Base-by-base conservation (phyloP, 2,329 filamentous ascomycete species). In the Paracorniculantispora psalliotae region DNA sequence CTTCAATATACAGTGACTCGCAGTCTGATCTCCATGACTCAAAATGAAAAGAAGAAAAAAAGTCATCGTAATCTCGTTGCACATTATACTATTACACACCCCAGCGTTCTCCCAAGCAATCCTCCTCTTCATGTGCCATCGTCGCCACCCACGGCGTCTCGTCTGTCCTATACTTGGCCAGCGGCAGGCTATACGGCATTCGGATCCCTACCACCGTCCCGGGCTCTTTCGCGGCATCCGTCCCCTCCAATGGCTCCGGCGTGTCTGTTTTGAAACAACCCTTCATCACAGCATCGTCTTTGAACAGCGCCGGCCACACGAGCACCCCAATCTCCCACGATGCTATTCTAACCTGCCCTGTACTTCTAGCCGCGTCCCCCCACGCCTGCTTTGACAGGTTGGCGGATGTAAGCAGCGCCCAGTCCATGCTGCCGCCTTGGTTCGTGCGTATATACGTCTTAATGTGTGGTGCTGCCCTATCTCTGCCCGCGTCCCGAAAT, bases 301-400 rank as follows among this genome's bases (percentile, higher is more conserved):
- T 72, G 30, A 82, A 77, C 19, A 87, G 68, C 8, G 73, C 83
- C 0, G 92, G 91, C 90, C 91, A 96, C 0, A 96, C 81, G 49
- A 96, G 69, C 1, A 96, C 90, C 0, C 92, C 92, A 33, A 91
- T 82, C 70, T 96, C 92, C 77, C 88, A 96, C 30, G 90, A 94
- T 60, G 88, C 86, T 28, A 96, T 84, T 37, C 87, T 81, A 30
- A 91, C 75, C 65, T 90, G 82, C 1, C 83, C 84, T 0, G 78
- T 75, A 3, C 76, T 71, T 61, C 81, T 84, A 1, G 70, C 71
- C 2, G 81, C 77, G 39, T 88, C 85, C 1, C 92, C 92, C 92
- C 92, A 96, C 0, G 92, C 92, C 72, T 96, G 91, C 62, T 87
- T 93, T 1, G 90, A 94, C 2, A 96, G 71, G 65, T 96, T 96